Evolutionary conservation across 1,139 yeast genomes (phyloP).

Genomic region (Pichia sp.): DNA sequence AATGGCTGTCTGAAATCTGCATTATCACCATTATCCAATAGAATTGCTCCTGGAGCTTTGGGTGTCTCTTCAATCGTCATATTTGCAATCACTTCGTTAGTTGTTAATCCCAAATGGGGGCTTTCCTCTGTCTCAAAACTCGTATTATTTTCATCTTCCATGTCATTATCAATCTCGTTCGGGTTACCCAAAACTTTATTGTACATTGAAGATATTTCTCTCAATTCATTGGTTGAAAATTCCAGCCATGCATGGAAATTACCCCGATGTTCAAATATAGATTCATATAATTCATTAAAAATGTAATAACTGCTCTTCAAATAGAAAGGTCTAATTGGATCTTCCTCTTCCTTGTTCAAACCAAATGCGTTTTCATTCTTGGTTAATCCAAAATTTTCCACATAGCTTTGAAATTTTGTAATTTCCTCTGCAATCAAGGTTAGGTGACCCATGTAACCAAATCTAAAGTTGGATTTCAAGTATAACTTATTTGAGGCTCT

Average conservation of each 20-base stretch:
- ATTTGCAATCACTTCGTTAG: constrained; percentile 9
- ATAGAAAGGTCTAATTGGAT: constrained; percentile 20
- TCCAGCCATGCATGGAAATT: constrained; percentile 52
- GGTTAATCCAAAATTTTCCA: constrained; percentile 26
- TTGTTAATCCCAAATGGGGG: constrained; percentile 7
- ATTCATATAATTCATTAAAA: constrained; percentile 23
- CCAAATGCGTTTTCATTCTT: constrained; percentile 25
- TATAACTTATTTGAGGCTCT: constrained; percentile 56
- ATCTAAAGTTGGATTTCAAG: constrained; percentile 45
- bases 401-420: constrained; percentile 61
- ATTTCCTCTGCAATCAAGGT: constrained; percentile 95
- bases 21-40: constrained; percentile 27
- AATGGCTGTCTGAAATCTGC: constrained; percentile 11
- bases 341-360: constrained; percentile 22
- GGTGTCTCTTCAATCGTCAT: constrained; percentile 14
- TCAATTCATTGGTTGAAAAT: constrained; percentile 73
- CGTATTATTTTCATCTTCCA: constrained; percentile 5
- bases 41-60: constrained; percentile 19
- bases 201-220: constrained; percentile 87
- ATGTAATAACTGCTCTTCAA: constrained; percentile 23
- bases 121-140: neutral
- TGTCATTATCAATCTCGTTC: constrained; percentile 20
- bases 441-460: constrained; percentile 97
- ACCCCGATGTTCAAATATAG: constrained; percentile 25
- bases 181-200: constrained; percentile 86